Percentiles rank a stretch among this genome's conserved stretches.
These are phyloP conservation scores for Nothophoma quercina DNA, from an alignment of 2,329 filamentous ascomycete genomes.

Conservation along the genomic window DNA sequence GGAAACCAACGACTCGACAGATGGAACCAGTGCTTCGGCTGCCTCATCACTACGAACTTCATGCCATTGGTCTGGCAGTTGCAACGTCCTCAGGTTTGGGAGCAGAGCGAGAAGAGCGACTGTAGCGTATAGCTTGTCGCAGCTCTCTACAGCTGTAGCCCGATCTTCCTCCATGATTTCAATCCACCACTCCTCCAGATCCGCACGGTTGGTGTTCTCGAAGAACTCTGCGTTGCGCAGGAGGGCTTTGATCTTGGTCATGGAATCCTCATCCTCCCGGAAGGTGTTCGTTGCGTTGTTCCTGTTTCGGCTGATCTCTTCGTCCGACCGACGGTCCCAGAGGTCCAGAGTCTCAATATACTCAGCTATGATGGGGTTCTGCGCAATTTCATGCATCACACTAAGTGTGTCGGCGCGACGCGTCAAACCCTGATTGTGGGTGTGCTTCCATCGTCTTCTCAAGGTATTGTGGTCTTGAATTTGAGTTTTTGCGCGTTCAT, in stretches of 20 bases:
- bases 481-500: slow-evolving; percentile 34
- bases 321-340: slow-evolving; percentile 30
- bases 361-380: slow-evolving; percentile 36
- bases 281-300: slow-evolving; percentile 21
- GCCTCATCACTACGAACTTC: slow-evolving; percentile 29
- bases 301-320: slow-evolving; percentile 6
- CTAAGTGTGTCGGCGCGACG: slow-evolving; percentile 31
- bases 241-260: slow-evolving; percentile 30
- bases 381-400: slow-evolving; percentile 37
- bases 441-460: slow-evolving; percentile 33
- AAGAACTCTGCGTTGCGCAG: slow-evolving; percentile 27
- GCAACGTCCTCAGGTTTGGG: slow-evolving; percentile 41
- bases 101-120: slow-evolving; percentile 38
- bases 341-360: slow-evolving; percentile 41
- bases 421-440: slow-evolving; percentile 23
- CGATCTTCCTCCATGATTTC: slow-evolving; percentile 35
- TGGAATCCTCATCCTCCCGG: slow-evolving; percentile 27
- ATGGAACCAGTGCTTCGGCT: slow-evolving; percentile 26
- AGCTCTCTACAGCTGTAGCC: slow-evolving; percentile 13
- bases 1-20: slow-evolving; percentile 23
- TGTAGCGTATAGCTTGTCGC: slow-evolving; percentile 31
- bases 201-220: slow-evolving; percentile 17
- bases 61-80: slow-evolving; percentile 39
- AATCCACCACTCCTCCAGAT: slow-evolving; percentile 39
- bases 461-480: slow-evolving; percentile 40